These are phyloP conservation scores for Suhomyces ambrosiae DNA, from an alignment of 1,139 yeast genomes.

Conservation along the genomic window DNA sequence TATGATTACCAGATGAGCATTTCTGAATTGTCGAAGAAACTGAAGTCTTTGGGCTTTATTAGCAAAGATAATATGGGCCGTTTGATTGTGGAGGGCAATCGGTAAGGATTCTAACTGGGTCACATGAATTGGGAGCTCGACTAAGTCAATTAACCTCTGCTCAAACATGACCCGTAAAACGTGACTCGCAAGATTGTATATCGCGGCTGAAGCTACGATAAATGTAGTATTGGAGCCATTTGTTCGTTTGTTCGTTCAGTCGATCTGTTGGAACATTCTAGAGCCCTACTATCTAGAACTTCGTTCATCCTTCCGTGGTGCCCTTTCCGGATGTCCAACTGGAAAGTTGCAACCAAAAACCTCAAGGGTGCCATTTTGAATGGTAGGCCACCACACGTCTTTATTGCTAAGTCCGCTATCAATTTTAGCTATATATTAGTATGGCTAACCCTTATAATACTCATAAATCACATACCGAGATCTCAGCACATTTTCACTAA, in stretches of 20 bases:
- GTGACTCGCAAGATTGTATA: not conserved
- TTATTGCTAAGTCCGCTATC: conserved; percentile 1
- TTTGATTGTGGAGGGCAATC: conserved; percentile 4
- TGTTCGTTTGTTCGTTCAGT: no score
- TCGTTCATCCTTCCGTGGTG: no score
- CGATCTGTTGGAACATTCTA: no score
- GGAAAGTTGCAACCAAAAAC: not conserved
- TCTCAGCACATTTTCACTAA: conserved; percentile 7
- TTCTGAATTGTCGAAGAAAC: conserved; percentile 4
- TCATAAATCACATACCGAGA: conserved; percentile 9
- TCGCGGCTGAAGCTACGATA: no score
- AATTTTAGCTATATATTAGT: conserved; percentile 7
- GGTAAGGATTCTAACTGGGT: not conserved
- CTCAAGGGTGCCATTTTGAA: conserved; percentile 7
- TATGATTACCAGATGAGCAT: conserved; percentile 7
- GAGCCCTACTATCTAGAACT: no score
- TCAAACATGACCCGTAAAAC: not conserved
- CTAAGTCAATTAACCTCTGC: not conserved
- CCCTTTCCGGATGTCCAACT: not conserved
- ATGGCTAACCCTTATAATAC: conserved; percentile 8
- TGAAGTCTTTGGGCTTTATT: not conserved
- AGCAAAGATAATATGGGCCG: conserved; percentile 15
- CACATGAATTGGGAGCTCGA: not conserved
- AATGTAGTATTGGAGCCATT: no score
- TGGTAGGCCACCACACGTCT: conserved; percentile 5